phyloP scores from a whole-genome alignment of 2,329 filamentous ascomycete species.

The Shiraia bambusicola region DNA sequence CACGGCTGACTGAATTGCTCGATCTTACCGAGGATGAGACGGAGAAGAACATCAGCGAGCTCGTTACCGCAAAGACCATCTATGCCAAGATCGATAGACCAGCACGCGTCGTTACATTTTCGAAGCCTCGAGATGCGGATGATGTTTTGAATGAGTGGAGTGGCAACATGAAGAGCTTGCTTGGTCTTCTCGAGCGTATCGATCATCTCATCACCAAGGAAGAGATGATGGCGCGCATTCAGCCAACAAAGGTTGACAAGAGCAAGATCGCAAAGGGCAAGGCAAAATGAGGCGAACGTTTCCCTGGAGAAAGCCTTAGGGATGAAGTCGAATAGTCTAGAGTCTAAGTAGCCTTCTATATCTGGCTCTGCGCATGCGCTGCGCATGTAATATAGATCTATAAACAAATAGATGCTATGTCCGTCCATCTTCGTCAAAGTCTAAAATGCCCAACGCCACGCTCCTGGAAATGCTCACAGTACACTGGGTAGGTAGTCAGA shows the following conservation, averaged over 20 bases:
- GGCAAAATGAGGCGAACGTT: slow-evolving; percentile 23
- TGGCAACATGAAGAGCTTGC: slow-evolving; percentile 91
- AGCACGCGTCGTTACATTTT: slow-evolving; percentile 88
- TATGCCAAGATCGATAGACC: slow-evolving; percentile 97
- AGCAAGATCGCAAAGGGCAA: slow-evolving; percentile 42
- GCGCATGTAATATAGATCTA: slow-evolving; percentile 43
- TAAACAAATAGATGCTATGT: slow-evolving; percentile 8
- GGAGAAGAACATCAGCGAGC: slow-evolving; percentile 96
- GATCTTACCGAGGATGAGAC: slow-evolving; percentile 94
- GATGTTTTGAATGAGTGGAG: slow-evolving; percentile 99
- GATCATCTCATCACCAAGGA: slow-evolving; percentile 99
- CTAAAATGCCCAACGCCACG: slow-evolving; percentile 18
- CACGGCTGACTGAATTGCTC: slow-evolving; percentile 83
- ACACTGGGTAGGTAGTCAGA: slow-evolving; percentile 44
- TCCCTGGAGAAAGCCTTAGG: slow-evolving; percentile 8
- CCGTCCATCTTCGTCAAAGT: slow-evolving; percentile 6
- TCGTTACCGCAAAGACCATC: slow-evolving; percentile 96
- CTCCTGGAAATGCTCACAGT: slow-evolving; percentile 8
- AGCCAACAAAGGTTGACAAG: slow-evolving; percentile 60
- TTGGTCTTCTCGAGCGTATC: slow-evolving; percentile 83
- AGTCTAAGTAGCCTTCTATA: slow-evolving; percentile 27
- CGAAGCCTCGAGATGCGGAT: slow-evolving; percentile 90
- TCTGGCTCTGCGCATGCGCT: slow-evolving; percentile 29
- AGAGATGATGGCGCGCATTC: slow-evolving; percentile 99
- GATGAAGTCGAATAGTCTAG: slow-evolving; percentile 36